Evolutionary conservation across 495 filamentous ascomycete species (phyloP), one percentile per base, ranked within the genome.

Genomic region (Rhypophila decipiens): DNA sequence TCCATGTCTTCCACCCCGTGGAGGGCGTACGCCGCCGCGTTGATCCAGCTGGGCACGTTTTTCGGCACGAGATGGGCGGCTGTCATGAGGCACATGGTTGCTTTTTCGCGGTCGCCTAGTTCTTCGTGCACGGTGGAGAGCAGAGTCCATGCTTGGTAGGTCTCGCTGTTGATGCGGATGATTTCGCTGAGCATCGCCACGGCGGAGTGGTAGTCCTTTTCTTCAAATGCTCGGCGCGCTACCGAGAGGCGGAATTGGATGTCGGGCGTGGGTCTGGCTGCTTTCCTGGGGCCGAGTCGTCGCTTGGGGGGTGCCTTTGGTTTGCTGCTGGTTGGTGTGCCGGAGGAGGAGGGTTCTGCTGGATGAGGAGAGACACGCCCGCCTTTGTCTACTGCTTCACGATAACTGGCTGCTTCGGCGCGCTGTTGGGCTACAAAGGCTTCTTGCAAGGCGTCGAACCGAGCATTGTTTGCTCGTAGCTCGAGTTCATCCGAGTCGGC

Each of bases 161-260:
- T 87, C 60, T 95, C 90, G 12, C 86, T 85, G 58, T 95, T 95
- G 55, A 83, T 75, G 47, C 86, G 78, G 43, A 95, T 82, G 10
- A 89, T 85, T 57, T 82, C 78, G 39, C 74, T 69, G 10, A 85
- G 77, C 37, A 78, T 69, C 2, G 79, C 68, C 24, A 79, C 71
- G 10, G 88, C 85, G 29, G 73, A 68, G 22, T 82, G 79, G 58
- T 83, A 82, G 37, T 85, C 72, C 10, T 75, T 72, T 43, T 78
- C 72, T 50, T 88, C 78, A 60, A 84, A 91, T 2, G 83, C 79
- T 22, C 80, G 74, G 21, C 78, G 84, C 5, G 88, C 87, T 56
- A 80, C 66, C n/a, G 75, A 79, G 51, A 89, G 75, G 38, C 85
- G 66, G 39, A 79, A 68, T 50, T 86, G 86, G 66, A 90, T 87